Base-by-base conservation (phyloP, 129 eudicot species). In the Ambrosia artemisiifolia region DNA sequence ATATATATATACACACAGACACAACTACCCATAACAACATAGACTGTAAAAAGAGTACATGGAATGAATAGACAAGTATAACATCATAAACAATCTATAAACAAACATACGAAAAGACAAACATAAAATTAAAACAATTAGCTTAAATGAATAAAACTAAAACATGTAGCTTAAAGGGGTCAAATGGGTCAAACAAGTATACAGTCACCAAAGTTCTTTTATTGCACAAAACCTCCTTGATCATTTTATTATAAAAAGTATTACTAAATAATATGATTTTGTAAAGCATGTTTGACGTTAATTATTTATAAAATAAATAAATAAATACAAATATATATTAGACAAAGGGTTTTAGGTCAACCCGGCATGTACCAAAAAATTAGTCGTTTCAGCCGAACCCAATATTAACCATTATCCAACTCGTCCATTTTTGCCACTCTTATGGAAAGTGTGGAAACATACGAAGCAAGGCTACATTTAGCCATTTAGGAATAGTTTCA, bases 381-480 rank as follows among this genome's bases (percentile, higher is more conserved):
- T 17, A 7, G 3, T 3, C 8, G 30, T 24, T 53, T 53, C 3
- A 6, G 60, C 60, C 60, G 9, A 53, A 53, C 60, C 24, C 30
- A 18, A 3, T 53, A 16, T 53, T 53, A 18, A 3, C 28, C 24
- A 18, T 18, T 16, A 53, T 11, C 60, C 30, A 13, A 48, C 17
- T 17, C n/a, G n/a, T n/a, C 54, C 17, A 11, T n/a, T 48, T 48
- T 48, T 48, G 6, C 30, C 32, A 18, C 60, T 3, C 7, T 30
- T 53, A 53, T 24, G 28, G 28, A 24, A 24, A n/a, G n/a, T 0
- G 28, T 1, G 28, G 28, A 24, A 24, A 24, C 28, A 1, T 53
- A 53, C n/a, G 48, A 63, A 63, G 63, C 63, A 24, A 56, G 35
- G 35, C 36, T 56, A 63, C n/a, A n/a, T n/a, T n/a, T n/a, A n/a